These are phyloP conservation scores for Symbiodinium pilosum DNA, from an alignment of 73 alveolate species.

Conservation along the genomic window DNA sequence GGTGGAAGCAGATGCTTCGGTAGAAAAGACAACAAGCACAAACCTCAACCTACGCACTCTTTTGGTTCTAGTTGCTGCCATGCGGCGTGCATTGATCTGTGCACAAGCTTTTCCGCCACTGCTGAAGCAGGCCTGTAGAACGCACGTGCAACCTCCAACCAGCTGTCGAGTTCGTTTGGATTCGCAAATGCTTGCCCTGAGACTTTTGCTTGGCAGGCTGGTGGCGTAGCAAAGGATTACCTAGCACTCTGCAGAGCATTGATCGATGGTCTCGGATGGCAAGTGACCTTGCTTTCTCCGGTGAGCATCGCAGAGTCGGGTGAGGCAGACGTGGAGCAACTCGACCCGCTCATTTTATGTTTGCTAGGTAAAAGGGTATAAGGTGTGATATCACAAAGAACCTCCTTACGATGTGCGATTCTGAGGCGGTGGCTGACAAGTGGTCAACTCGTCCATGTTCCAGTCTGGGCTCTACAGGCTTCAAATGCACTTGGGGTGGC, in stretches of 20 bases:
- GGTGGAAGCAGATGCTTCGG: too few relatives aligned
- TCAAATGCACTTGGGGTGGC: conserved; percentile 49
- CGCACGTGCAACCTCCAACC: background rate
- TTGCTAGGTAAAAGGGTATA: background rate
- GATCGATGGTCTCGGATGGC: conserved; percentile 83
- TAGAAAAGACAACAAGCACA: too few relatives aligned
- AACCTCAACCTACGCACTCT: too few relatives aligned
- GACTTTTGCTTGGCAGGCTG: conserved; percentile 35
- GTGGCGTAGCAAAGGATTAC: conserved; percentile 76
- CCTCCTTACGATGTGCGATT: background rate
- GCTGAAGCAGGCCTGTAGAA: conserved; percentile 30
- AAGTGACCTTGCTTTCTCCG: conserved; percentile 49
- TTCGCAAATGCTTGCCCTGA: too few relatives aligned
- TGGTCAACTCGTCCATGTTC: conserved; percentile 50
- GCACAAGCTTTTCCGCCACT: conserved; percentile 87
- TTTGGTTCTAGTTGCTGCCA: too few relatives aligned
- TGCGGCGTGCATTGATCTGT: conserved; percentile 62
- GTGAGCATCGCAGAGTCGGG: conserved; percentile 50
- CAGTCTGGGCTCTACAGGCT: conserved; percentile 48
- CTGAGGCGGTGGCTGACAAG: conserved; percentile 51
- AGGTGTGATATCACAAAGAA: background rate
- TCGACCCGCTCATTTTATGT: background rate
- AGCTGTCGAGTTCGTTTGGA: too few relatives aligned
- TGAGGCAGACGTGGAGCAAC: conserved; percentile 40
- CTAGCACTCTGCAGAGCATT: conserved; percentile 67